Evolutionary conservation across 768 basidiomycete species (phyloP).

Genomic region (Mycena galericulata): DNA sequence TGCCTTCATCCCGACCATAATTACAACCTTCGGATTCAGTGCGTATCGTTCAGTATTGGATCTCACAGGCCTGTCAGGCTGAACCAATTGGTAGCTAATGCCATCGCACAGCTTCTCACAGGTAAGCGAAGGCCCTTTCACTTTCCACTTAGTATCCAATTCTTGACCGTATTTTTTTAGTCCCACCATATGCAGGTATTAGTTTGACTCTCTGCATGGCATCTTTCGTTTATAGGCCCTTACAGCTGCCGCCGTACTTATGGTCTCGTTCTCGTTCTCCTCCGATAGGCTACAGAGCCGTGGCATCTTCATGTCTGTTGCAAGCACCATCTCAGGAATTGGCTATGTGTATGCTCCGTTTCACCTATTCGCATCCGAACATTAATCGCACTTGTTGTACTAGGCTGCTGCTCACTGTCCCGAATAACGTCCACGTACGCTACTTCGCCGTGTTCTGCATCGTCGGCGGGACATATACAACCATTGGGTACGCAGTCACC

Average conservation of each 20-base stretch:
- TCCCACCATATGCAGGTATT: conserved; percentile 76
- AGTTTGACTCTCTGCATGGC: no score
- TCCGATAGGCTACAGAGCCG: conserved; percentile 79
- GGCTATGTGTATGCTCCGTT: conserved; percentile 69
- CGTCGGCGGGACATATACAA: conserved; percentile 80
- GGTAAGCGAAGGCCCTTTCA: not conserved
- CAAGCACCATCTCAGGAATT: conserved; percentile 60
- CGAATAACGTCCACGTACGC: conserved; percentile 66
- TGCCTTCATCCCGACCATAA: conserved; percentile 87
- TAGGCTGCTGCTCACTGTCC: conserved; percentile 69
- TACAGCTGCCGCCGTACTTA: conserved; percentile 69
- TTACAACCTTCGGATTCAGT: conserved; percentile 80
- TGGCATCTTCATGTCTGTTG: conserved; percentile 58
- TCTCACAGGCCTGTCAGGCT: not conserved
- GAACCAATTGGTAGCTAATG: conserved; percentile 59
- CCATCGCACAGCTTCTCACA: conserved; percentile 77
- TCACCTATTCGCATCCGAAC: not conserved
- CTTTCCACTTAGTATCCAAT: no score
- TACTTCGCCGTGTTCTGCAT: conserved; percentile 87
- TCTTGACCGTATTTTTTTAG: conserved; percentile 37
- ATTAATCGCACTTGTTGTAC: not conserved
- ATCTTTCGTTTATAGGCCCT: not conserved
- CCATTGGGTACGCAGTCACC: conserved; percentile 60
- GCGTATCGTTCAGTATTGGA: conserved; percentile 39
- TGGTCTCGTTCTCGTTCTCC: conserved; percentile 66